Base-by-base conservation (phyloP, 139 green algal genomes). In the Picochlorum sp. region DNA sequence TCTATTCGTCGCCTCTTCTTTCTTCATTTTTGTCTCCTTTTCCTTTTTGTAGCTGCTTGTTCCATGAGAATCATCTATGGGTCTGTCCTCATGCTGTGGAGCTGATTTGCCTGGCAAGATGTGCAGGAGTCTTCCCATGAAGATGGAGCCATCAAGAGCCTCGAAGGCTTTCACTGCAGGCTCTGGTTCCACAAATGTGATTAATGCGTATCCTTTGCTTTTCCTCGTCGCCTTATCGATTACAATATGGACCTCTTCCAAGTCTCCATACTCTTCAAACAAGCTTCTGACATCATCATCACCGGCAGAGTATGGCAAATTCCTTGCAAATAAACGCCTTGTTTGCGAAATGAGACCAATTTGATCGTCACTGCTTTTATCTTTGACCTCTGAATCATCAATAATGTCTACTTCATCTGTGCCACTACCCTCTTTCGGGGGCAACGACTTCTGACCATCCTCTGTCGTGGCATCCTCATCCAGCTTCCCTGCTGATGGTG, bases 81-180 rank as follows among this genome's bases (percentile, higher is more conserved):
- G 72, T 21, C 28, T 60, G 14, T 58, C 58, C 2, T 28, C 64
- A 10, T 41, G 38, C 20, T 21, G 20, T n/a, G 56, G 52, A 30
- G 81, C 77, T 14, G 76, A 51, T 21, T 62, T 78, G 2, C 85
- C 86, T 1, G 90, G 87, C 26, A 98, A 70, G n/a, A 98, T 70
- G 72, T 98, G 92, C 68, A 98, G 74, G 56, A 98, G 80, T 1
- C 92, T 78, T 20, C 92, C 93, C 69, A 87, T 82, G 65, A 96
- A 96, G 68, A 92, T 91, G 60, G 69, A 70, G 37, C 82, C 74
- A 64, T 92, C 86, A 63, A 91, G 72, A 0, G 70, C 80, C 23
- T 65, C 69, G n/a, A 78, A 67, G 8, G 88, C 92, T 6, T 73
- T 61, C 0, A 85, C 65, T 3, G 88, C 89, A 56, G 87, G 80